phyloP scores from a whole-genome alignment of 2,329 filamentous ascomycete genomes.

The Elsinoe arachidis region DNA sequence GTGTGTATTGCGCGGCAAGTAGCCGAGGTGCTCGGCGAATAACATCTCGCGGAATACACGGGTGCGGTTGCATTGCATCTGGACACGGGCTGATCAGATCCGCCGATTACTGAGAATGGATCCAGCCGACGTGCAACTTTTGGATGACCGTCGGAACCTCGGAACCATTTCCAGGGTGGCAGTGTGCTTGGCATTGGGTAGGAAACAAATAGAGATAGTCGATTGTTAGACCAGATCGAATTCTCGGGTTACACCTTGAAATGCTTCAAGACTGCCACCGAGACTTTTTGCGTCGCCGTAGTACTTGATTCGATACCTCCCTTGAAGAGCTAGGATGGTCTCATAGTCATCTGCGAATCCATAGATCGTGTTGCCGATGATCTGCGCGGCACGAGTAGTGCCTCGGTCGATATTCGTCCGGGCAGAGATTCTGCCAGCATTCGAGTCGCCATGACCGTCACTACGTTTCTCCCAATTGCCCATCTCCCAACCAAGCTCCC shows the following conservation, averaged over 20 bases:
- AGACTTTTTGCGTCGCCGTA: constrained; percentile 72
- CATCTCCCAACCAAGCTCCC: constrained; percentile 59
- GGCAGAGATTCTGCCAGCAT: constrained; percentile 21
- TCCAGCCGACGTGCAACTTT: too few relatives aligned
- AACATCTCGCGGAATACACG: too few relatives aligned
- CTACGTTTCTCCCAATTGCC: constrained; percentile 21
- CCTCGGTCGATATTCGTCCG: constrained; percentile 17
- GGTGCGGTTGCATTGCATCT: too few relatives aligned
- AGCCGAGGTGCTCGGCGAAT: too few relatives aligned
- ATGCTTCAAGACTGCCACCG: constrained; percentile 53
- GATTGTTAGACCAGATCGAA: constrained; percentile 35
- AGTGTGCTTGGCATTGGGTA: neutral
- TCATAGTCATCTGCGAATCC: constrained; percentile 5
- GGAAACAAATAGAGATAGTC: neutral
- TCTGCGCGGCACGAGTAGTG: constrained; percentile 23
- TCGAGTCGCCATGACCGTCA: constrained; percentile 17
- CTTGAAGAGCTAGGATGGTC: constrained; percentile 28
- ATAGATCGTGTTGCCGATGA: neutral
- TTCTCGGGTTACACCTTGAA: constrained; percentile 57
- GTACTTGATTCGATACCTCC: constrained; percentile 72
- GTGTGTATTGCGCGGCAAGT: too few relatives aligned
- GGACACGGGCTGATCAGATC: too few relatives aligned
- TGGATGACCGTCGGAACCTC: neutral
- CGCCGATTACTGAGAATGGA: too few relatives aligned
- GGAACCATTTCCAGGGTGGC: neutral